phyloP scores from a whole-genome alignment of 495 filamentous ascomycete genomes.

The Pyronema omphalodes region DNA sequence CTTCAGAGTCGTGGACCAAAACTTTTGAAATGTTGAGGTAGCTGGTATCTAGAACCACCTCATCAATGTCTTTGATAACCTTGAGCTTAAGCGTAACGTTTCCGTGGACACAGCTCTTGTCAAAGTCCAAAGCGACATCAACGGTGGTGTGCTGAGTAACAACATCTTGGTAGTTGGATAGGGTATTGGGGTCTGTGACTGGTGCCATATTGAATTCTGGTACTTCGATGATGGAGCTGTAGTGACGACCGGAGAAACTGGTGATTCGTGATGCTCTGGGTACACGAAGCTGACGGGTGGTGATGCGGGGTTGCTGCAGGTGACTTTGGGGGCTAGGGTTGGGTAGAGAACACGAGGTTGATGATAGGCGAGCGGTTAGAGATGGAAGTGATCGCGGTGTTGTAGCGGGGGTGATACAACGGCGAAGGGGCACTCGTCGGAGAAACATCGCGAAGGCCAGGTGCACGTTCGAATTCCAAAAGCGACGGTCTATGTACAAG shows the following conservation, averaged over 20 bases:
- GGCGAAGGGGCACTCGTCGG: no score
- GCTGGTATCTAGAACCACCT: constrained; percentile 77
- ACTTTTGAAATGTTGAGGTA: constrained; percentile 52
- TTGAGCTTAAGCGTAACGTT: constrained; percentile 56
- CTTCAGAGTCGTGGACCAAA: constrained; percentile 38
- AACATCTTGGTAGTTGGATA: constrained; percentile 80
- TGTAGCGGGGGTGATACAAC: no score
- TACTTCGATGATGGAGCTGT: no score
- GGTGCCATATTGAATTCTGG: constrained; percentile 9
- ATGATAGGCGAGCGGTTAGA: no score
- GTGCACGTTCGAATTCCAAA: no score
- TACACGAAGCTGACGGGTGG: not conserved
- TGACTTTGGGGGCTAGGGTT: not conserved
- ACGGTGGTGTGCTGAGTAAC: constrained; percentile 60
- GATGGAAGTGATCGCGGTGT: no score
- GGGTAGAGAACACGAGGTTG: not conserved
- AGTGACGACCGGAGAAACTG: not conserved
- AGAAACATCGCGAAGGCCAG: no score
- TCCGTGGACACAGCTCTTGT: constrained; percentile 51
- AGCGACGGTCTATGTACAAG: no score
- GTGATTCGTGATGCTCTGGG: not conserved
- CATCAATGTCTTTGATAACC: constrained; percentile 45
- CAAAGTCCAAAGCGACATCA: constrained; percentile 65
- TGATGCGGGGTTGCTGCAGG: not conserved
- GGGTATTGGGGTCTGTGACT: constrained; percentile 58